Evolutionary conservation across 345 rosid genomes (phyloP), one percentile per base, ranked within the genome.

Genomic region (Salix exigua): DNA sequence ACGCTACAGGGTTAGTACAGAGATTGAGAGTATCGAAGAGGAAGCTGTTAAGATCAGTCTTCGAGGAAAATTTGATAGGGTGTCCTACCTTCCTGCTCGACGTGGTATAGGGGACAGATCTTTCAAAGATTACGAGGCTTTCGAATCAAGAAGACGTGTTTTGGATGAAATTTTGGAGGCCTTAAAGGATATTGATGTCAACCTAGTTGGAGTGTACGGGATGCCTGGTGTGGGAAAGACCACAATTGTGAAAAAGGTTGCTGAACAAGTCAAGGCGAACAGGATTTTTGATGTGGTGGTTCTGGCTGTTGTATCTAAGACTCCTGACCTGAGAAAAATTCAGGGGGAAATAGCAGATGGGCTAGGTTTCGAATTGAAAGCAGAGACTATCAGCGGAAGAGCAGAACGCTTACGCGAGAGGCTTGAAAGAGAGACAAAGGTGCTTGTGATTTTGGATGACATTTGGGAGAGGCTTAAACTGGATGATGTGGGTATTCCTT

Each of bases 341-440:
- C 81, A 78, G 18, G 44, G 38, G 31, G 66, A 78, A 30, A 78
- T 72, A 30, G 76, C 76, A 65, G 76, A 72, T 10, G 26, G 70
- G 72, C 17, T 72, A 16, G 72, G 42, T 63, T 17, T 70, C 51
- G 18, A 70, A 21, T 64, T 78, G 6, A 46, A 66, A 18, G 50
- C 31, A 4, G 72, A 66, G 28, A 50, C 53, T 16, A 16, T 0
- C 5, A 38, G 14, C 0, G 72, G 48, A 38, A 72, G 81, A 44
- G 76, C 76, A 26, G 18, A 16, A 6, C 26, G 7, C 13, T 9
- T 77, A n/a, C 46, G 18, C 5, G 25, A 70, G 26, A 66, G 58
- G 6, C 28, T 77, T 40, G 33, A 70, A 28, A 30, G 35, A 9
- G 80, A 77, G 64, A 18, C 48, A 17, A 77, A 70, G 16, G 14